Percentiles rank a stretch among this genome's conserved stretches.
These are phyloP conservation scores for Ammopiptanthus mongolicus DNA, from an alignment of 306 rosid genomes.

Conservation along the genomic window DNA sequence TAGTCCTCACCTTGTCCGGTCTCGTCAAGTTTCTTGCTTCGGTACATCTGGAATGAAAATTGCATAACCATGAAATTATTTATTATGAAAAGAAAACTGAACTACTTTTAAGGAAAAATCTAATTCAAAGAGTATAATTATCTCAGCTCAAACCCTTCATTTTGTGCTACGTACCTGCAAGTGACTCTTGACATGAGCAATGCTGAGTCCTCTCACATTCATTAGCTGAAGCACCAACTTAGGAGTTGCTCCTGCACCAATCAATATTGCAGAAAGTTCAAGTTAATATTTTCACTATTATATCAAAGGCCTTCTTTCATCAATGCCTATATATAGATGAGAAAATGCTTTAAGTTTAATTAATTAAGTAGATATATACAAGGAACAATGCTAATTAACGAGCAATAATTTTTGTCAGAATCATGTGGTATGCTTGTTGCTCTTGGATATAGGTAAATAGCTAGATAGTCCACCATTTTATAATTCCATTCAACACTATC, in stretches of 20 bases:
- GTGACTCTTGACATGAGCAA: conserved; percentile 76
- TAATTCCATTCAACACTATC: too few relatives aligned
- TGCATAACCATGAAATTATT: background rate
- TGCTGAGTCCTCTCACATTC: conserved; percentile 76
- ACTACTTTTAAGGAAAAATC: background rate
- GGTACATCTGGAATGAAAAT: conserved; percentile 49
- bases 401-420: too few relatives aligned
- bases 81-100: background rate
- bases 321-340: background rate
- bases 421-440: too few relatives aligned
- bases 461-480: too few relatives aligned
- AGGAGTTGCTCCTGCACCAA: conserved; percentile 67
- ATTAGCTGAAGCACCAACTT: conserved; percentile 65
- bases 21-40: conserved; percentile 72
- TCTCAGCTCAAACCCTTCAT: background rate
- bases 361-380: too few relatives aligned
- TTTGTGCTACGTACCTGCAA: conserved; percentile 60
- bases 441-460: too few relatives aligned
- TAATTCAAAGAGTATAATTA: background rate
- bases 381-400: too few relatives aligned
- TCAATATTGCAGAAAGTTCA: background rate
- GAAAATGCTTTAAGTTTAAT: background rate
- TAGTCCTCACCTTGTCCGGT: conserved; percentile 55
- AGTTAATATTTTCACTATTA: background rate
- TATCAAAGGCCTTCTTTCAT: background rate